These are phyloP conservation scores for Skeletonema costatum DNA, from an alignment of 108 stramenopile genomes.

Conservation along the genomic window DNA sequence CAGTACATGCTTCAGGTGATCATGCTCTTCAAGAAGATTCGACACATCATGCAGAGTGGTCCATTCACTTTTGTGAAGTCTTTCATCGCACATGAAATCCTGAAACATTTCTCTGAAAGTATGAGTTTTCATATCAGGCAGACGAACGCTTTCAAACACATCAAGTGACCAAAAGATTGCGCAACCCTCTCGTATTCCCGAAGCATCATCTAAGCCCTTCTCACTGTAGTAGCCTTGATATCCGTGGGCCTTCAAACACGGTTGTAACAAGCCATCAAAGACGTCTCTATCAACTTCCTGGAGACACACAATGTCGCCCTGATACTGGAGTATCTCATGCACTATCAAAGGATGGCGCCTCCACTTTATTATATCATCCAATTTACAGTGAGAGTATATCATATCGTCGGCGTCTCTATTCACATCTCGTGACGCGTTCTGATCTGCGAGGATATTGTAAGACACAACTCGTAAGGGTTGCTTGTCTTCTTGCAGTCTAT, in stretches of 20 bases:
- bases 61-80: constrained; percentile 42
- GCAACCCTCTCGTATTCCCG: constrained; percentile 53
- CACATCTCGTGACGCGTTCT: constrained; percentile 51
- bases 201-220: constrained; percentile 40
- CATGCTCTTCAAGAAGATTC: constrained; percentile 39
- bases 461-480: constrained; percentile 57
- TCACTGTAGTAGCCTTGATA: constrained; percentile 64
- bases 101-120: constrained; percentile 54
- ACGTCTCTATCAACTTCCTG: constrained; percentile 77
- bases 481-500: constrained; percentile 4
- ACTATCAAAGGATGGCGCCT: constrained; percentile 73
- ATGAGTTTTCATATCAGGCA: constrained; percentile 33
- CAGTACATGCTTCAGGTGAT: constrained; percentile 46
- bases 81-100: constrained; percentile 20
- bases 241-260: constrained; percentile 26
- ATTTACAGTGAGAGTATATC: constrained; percentile 53
- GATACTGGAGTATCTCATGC: constrained; percentile 66
- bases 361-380: constrained; percentile 43
- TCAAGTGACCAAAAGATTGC: constrained; percentile 69
- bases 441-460: constrained; percentile 84
- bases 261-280: constrained; percentile 30
- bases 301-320: constrained; percentile 72
- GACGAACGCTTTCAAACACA: constrained; percentile 50
- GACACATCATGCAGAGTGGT: constrained; percentile 42
- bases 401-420: constrained; percentile 20